Percentiles rank a stretch among this genome's conserved stretches.
phyloP scores from a whole-genome alignment of 2,329 filamentous ascomycete genomes.

The Dactylellina cionopaga region DNA sequence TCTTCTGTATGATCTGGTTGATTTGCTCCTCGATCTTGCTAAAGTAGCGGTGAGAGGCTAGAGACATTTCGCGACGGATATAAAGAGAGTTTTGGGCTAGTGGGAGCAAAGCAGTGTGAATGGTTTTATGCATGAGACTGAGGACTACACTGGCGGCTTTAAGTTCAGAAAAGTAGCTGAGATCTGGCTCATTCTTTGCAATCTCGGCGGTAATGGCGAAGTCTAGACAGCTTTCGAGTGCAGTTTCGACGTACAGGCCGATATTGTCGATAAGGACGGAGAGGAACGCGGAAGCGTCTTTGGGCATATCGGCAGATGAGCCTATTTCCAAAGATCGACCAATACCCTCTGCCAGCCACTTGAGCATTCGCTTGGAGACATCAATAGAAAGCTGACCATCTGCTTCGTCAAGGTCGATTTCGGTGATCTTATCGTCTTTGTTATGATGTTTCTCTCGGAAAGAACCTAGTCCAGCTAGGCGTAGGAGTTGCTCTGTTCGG shows the following conservation, averaged over 20 bases:
- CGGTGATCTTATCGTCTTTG: constrained; percentile 55
- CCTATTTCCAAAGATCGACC: constrained; percentile 91
- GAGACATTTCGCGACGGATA: constrained; percentile 84
- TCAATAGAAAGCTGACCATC: constrained; percentile 83
- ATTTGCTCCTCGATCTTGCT: constrained; percentile 80
- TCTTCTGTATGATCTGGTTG: constrained; percentile 74
- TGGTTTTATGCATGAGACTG: constrained; percentile 91
- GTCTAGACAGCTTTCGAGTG: constrained; percentile 76
- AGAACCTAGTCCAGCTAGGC: constrained; percentile 73
- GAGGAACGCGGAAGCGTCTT: constrained; percentile 48
- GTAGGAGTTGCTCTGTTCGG: constrained; percentile 88
- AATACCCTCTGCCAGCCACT: constrained; percentile 95
- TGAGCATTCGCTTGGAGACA: constrained; percentile 98
- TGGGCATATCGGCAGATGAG: constrained; percentile 77
- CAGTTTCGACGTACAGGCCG: constrained; percentile 70
- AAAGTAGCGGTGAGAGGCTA: constrained; percentile 66
- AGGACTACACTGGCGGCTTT: constrained; percentile 86
- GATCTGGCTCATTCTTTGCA: constrained; percentile 83
- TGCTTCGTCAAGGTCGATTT: constrained; percentile 68
- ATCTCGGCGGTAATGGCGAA: constrained; percentile 79
- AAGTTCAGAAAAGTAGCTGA: constrained; percentile 81
- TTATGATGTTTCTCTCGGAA: constrained; percentile 61
- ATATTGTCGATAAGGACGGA: constrained; percentile 52
- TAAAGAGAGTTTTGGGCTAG: constrained; percentile 90
- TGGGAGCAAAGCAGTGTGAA: constrained; percentile 87